Percentiles rank a stretch among this genome's conserved stretches.
Conservation (phyloP, 2,329 filamentous ascomycete species). For the Paraphaeosphaeria minitans region DNA sequence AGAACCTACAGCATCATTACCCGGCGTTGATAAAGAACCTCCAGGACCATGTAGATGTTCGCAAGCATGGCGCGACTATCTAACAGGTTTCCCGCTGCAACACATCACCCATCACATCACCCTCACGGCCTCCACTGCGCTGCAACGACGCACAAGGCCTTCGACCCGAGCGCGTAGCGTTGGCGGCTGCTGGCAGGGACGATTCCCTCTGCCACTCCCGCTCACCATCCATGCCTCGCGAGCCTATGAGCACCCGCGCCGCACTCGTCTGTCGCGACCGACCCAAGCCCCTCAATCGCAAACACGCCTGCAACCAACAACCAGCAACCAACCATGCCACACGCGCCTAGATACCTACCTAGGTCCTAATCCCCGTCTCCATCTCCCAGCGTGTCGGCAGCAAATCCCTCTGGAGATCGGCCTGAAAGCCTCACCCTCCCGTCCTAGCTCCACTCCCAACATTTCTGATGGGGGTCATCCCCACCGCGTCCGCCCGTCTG, state of each 20-base stretch:
- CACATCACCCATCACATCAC: neutral
- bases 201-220: neutral
- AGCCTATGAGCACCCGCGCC: neutral
- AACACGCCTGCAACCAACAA: conserved; percentile 11
- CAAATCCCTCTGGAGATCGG: conserved; percentile 6
- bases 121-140: neutral
- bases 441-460: neutral
- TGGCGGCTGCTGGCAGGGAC: neutral
- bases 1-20: too few species aligned
- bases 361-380: neutral
- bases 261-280: conserved; percentile 9
- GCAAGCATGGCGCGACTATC: neutral
- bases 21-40: neutral
- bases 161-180: neutral
- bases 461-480: neutral
- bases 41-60: neutral
- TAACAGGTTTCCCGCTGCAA: neutral
- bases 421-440: conserved; percentile 5
- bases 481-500: neutral
- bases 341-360: too few species aligned
- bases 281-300: conserved; percentile 13
- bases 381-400: neutral
- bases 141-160: conserved; percentile 3
- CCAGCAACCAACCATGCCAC: conserved; percentile 15
- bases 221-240: neutral